Evolutionary conservation across 148 eudicot species (phyloP).

Genomic region (Vaccinium macrocarpon): DNA sequence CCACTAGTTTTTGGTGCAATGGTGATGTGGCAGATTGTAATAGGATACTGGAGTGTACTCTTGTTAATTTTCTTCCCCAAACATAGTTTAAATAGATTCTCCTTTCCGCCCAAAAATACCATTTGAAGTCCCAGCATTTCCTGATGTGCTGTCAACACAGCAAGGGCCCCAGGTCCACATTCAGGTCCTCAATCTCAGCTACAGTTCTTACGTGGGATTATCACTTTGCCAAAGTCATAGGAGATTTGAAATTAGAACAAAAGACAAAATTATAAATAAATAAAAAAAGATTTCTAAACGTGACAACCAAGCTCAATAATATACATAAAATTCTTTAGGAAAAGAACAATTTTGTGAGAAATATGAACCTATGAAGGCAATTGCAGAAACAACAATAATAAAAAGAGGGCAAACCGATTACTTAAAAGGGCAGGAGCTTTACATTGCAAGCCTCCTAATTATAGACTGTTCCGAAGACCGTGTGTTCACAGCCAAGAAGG

Average conservation of each 20-base stretch:
- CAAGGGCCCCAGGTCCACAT: too few species aligned
- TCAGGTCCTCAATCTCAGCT: neutral
- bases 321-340: neutral
- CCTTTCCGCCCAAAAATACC: too few species aligned
- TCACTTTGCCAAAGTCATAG: neutral
- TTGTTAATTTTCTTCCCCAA: too few species aligned
- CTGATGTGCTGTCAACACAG: too few species aligned
- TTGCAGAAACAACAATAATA: neutral
- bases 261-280: slow-evolving; percentile 8
- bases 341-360: neutral
- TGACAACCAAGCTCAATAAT: neutral
- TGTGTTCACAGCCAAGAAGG: slow-evolving; percentile 69
- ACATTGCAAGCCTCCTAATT: slow-evolving; percentile 69
- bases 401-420: slow-evolving; percentile 10
- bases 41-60: too few species aligned
- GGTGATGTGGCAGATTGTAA: too few species aligned
- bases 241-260: neutral
- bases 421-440: slow-evolving; percentile 19
- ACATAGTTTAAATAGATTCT: too few species aligned
- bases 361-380: neutral
- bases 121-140: too few species aligned
- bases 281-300: neutral
- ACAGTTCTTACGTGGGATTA: neutral
- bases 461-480: slow-evolving; percentile 53
- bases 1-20: too few species aligned